Percentiles rank a stretch among this genome's conserved stretches.
Conservation (phyloP, 352 stramenopile genomes). For the Phytopythium ostracodes region DNA sequence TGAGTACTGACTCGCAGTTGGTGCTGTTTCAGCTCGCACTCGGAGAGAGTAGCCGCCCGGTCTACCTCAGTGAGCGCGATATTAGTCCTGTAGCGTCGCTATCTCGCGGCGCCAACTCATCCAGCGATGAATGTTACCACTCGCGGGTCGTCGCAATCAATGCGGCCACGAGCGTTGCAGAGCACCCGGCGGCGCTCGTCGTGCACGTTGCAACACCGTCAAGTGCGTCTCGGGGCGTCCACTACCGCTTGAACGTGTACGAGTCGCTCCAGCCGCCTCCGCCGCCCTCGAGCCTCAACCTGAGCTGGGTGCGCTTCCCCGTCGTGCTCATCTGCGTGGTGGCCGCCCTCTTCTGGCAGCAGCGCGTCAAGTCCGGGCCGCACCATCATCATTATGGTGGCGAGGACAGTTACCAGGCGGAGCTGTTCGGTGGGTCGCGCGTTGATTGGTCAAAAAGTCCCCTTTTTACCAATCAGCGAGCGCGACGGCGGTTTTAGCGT, state of each 20-base stretch:
- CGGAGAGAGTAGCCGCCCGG: slow-evolving; percentile 15
- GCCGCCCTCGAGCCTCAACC: slow-evolving; percentile 15
- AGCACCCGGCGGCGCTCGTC: slow-evolving; percentile 16
- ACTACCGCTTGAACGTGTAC: slow-evolving; percentile 14
- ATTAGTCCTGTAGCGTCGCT: neutral
- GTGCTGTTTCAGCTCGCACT: slow-evolving; percentile 22
- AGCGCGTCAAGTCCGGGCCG: slow-evolving; percentile 3
- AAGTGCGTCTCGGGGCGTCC: neutral
- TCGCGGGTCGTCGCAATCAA: slow-evolving; percentile 8
- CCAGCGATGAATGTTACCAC: neutral
- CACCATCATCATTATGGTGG: neutral
- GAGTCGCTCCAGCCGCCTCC: slow-evolving; percentile 18
- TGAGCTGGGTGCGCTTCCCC: slow-evolving; percentile 29
- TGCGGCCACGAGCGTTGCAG: slow-evolving; percentile 12
- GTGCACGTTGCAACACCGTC: slow-evolving; percentile 6
- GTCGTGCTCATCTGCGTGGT: slow-evolving; percentile 29
- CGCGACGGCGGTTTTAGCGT: neutral
- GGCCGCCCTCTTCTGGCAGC: slow-evolving; percentile 29
- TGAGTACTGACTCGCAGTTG: slow-evolving; percentile 13
- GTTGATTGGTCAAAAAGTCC: neutral
- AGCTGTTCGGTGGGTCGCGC: neutral
- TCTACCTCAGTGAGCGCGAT: slow-evolving; percentile 17
- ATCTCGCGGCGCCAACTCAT: neutral
- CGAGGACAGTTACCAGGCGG: too few species aligned
- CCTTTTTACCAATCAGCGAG: slow-evolving; percentile 2